These are phyloP conservation scores for Hippophae tibetana DNA, from an alignment of 306 rosid species.

Conservation along the genomic window DNA sequence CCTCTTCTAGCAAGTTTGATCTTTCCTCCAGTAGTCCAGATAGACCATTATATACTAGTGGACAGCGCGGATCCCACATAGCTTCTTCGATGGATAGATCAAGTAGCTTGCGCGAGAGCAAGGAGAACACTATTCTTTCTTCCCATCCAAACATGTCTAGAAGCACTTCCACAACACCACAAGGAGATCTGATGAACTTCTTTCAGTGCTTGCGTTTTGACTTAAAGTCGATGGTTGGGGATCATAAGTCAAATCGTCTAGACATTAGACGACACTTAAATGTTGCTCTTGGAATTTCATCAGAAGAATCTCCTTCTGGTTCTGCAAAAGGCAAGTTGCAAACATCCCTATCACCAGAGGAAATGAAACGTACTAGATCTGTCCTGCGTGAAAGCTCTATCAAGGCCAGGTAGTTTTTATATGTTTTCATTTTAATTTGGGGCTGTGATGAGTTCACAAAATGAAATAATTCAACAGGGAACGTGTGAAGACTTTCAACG, in stretches of 20 bases:
- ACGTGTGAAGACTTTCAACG: slow-evolving; percentile 62
- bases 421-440: slow-evolving; percentile 26
- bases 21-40: slow-evolving; percentile 85
- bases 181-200: slow-evolving; percentile 62
- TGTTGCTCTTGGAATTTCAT: slow-evolving; percentile 61
- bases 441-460: slow-evolving; percentile 26
- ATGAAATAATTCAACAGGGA: slow-evolving; percentile 51
- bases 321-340: slow-evolving; percentile 67
- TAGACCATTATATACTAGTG: slow-evolving; percentile 64
- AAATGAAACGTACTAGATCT: slow-evolving; percentile 54
- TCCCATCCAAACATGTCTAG: slow-evolving; percentile 85
- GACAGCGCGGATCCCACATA: slow-evolving; percentile 96
- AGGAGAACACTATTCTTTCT: slow-evolving; percentile 72
- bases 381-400: slow-evolving; percentile 39
- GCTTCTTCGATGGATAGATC: slow-evolving; percentile 76
- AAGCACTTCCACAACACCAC: slow-evolving; percentile 54
- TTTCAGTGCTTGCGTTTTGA: slow-evolving; percentile 56
- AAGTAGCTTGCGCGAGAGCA: slow-evolving; percentile 78
- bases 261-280: slow-evolving; percentile 59
- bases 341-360: slow-evolving; percentile 59
- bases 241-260: slow-evolving; percentile 65
- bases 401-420: slow-evolving; percentile 78
- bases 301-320: slow-evolving; percentile 79
- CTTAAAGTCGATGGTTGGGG: slow-evolving; percentile 57
- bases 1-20: slow-evolving; percentile 85